phyloP scores from a whole-genome alignment of 805 yeast genomes.

The Candida nitratophila region DNA sequence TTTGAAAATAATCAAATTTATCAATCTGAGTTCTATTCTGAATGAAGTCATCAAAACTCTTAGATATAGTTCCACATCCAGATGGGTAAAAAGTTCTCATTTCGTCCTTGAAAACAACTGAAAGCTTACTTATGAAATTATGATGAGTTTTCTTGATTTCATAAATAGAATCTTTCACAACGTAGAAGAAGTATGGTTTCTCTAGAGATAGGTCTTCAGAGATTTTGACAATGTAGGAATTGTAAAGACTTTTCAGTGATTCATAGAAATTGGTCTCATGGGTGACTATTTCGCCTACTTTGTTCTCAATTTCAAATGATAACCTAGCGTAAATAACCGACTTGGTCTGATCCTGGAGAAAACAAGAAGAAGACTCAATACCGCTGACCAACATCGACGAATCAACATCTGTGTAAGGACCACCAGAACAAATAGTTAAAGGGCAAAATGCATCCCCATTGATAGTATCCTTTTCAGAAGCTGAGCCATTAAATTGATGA shows the following conservation, averaged over 20 bases:
- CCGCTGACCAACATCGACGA: too few relatives aligned
- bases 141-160: not conserved
- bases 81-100: constrained; percentile 16
- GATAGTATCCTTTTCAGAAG: too few relatives aligned
- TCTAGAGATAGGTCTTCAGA: not conserved
- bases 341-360: too few relatives aligned
- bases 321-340: too few relatives aligned
- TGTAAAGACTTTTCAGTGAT: not conserved
- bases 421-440: too few relatives aligned
- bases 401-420: too few relatives aligned
- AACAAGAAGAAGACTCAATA: too few relatives aligned
- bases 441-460: too few relatives aligned
- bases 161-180: not conserved
- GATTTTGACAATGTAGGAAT: not conserved
- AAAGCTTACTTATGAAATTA: constrained; percentile 17
- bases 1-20: not conserved
- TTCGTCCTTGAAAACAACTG: constrained; percentile 20
- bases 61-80: not conserved
- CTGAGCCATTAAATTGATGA: too few relatives aligned
- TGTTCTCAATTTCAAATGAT: not conserved
- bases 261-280: not conserved
- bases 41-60: not conserved
- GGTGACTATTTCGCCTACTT: not conserved
- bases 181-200: not conserved
- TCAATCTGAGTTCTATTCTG: not conserved